Conservation (phyloP, 2,329 filamentous ascomycete genomes). For the Plenodomus tracheiphilus region DNA sequence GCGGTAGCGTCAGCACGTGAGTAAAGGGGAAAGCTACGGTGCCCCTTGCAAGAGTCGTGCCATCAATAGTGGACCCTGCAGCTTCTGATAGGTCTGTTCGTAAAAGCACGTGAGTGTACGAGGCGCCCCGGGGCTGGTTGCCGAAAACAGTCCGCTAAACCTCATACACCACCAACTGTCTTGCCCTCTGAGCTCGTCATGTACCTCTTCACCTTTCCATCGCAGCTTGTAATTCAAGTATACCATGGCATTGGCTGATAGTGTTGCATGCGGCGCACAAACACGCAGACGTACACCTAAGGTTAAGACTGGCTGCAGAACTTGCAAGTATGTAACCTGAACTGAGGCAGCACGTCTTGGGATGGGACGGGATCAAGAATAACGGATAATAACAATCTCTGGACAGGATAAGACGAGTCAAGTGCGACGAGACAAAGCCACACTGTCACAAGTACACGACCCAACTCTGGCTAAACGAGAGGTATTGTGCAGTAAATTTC, state of each 20-base stretch:
- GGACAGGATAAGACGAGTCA: slow-evolving; percentile 17
- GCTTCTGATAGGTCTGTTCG: slow-evolving; percentile 11
- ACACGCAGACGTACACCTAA: slow-evolving; percentile 18
- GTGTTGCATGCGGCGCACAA: not conserved
- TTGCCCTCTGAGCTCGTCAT: not conserved
- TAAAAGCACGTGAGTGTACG: slow-evolving; percentile 14
- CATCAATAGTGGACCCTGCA: not conserved
- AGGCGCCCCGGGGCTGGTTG: not conserved
- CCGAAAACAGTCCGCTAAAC: not conserved
- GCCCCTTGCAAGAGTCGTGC: not conserved
- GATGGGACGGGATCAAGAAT: not conserved
- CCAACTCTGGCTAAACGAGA: not conserved
- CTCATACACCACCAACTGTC: not conserved
- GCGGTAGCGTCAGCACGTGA: not conserved
- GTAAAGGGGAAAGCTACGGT: not conserved
- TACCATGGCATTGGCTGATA: slow-evolving; percentile 7
- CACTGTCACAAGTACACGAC: slow-evolving; percentile 19
- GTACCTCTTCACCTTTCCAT: not conserved
- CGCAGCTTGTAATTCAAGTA: not conserved
- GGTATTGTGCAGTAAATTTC: not conserved
- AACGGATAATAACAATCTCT: not conserved
- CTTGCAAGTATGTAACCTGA: slow-evolving; percentile 27
- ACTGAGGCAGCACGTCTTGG: not conserved
- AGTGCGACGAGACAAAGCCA: slow-evolving; percentile 28
- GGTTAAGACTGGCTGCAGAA: slow-evolving; percentile 30